Evolutionary conservation across 2,329 filamentous ascomycete genomes (phyloP).

Genomic region (Laburnicola sp.): DNA sequence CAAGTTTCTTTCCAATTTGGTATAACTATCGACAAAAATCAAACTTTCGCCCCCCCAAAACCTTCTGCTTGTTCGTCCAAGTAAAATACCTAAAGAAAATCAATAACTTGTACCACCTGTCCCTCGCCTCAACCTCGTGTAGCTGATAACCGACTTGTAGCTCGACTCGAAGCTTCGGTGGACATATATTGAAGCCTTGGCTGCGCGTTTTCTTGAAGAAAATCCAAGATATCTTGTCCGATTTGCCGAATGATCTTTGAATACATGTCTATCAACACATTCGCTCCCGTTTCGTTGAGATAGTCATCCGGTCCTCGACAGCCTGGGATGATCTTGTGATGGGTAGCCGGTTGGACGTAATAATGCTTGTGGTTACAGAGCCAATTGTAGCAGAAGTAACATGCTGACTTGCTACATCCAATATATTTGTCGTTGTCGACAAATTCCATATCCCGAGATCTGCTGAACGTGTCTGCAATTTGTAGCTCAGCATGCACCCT

Average conservation of each 20-base stretch:
- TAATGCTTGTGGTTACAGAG: slow-evolving; percentile 1
- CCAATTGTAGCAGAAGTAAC: slow-evolving; percentile 15
- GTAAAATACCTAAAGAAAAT: not conserved
- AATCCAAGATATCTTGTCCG: slow-evolving; percentile 7
- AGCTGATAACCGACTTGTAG: slow-evolving; percentile 2
- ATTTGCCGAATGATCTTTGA: slow-evolving; percentile 9
- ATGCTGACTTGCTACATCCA: slow-evolving; percentile 13
- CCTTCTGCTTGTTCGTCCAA: too few species aligned
- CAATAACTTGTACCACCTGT: slow-evolving; percentile 1
- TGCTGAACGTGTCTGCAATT: slow-evolving; percentile 9
- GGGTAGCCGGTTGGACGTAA: slow-evolving; percentile 5
- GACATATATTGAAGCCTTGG: slow-evolving; percentile 7
- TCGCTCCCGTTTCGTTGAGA: slow-evolving; percentile 4
- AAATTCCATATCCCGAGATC: slow-evolving; percentile 4
- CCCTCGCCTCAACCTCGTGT: slow-evolving; percentile 1
- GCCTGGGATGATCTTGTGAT: slow-evolving; percentile 9
- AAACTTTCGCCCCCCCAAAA: too few species aligned
- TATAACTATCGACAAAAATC: too few species aligned
- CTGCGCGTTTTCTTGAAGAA: slow-evolving; percentile 4
- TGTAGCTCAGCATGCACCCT: slow-evolving; percentile 11
- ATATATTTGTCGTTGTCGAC: slow-evolving; percentile 16
- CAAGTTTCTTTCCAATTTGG: too few species aligned
- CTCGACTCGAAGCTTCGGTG: slow-evolving; percentile 8
- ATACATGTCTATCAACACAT: slow-evolving; percentile 6
- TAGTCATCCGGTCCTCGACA: slow-evolving; percentile 6